Evolutionary conservation across 2,329 filamentous ascomycete genomes (phyloP), one percentile per base, ranked within the genome.

Genomic region (Trichoderma oligosporum): DNA sequence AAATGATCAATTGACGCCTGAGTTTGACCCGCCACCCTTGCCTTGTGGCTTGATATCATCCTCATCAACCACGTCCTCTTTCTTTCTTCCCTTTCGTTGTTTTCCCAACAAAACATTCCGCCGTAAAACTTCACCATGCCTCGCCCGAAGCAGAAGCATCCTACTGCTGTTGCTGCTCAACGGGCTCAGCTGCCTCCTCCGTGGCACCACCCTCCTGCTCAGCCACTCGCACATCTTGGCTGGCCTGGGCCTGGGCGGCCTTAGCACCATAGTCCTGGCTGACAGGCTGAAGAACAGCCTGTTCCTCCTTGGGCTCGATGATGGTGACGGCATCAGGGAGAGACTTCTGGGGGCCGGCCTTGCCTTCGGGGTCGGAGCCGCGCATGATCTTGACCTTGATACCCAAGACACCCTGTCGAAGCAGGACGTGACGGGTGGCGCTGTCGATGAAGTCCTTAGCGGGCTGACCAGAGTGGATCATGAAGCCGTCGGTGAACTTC

Each of bases 351-450:
- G 93, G 92, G 69, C 94, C 91, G 72, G 91, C 86, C 88, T 99
- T 99, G 87, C 94, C 94, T 82, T 97, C 91, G 77, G 94, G 94
- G 83, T 99, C 94, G 70, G 91, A 94, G 76, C 94, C 94, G 78
- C 95, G 92, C 94, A 99, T 99, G 83, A 99, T 99, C 92, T 99
- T 99, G 80, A 99, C 94, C 87, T 99, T 99, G 84, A 99, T 99
- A 82, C 94, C 94, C 67, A 99, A 84, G 67, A 99, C 94, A 89
- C 94, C 94, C 85, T 99, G 94, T 82, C 95, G 90, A 79, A 99
- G 92, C 68, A 99, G 91, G 72, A 99, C 94, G 90, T 99, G 94
- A 72, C 94, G 94, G 74, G 94, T 97, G 70, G 95, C 95, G 73
- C 82, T 85, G 85, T 99, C 94, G 78, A 99, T 99, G 84, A 99